These are phyloP conservation scores for Trichomonascus vanleenenianus DNA, from an alignment of 805 yeast species.

Conservation along the genomic window DNA sequence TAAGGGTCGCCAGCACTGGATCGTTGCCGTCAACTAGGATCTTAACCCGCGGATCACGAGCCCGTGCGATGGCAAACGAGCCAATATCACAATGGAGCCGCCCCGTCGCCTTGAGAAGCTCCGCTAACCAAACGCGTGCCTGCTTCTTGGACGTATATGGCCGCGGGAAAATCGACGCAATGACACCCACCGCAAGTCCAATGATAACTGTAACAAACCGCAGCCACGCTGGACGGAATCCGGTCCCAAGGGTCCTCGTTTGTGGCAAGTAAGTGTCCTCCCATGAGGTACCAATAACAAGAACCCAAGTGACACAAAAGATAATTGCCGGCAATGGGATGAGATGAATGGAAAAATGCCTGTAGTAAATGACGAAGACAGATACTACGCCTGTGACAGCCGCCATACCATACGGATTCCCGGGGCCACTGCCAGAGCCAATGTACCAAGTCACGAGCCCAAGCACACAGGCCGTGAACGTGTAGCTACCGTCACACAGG, in stretches of 20 bases:
- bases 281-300: conserved; percentile 30
- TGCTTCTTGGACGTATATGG: conserved; percentile 27
- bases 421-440: conserved; percentile 26
- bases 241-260: conserved; percentile 19
- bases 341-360: conserved; percentile 26
- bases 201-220: conserved; percentile 27
- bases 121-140: conserved; percentile 23
- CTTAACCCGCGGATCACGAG: conserved; percentile 15
- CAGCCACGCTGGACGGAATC: conserved; percentile 29
- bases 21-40: conserved; percentile 18
- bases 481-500: conserved; percentile 20
- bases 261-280: conserved; percentile 16
- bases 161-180: conserved; percentile 27
- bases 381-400: conserved; percentile 23
- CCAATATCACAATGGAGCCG: conserved; percentile 25
- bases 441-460: conserved; percentile 32
- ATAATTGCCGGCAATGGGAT: conserved; percentile 27
- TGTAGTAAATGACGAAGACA: conserved; percentile 22
- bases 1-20: conserved; percentile 10
- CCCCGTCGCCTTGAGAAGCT: conserved; percentile 20
- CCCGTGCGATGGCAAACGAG: conserved; percentile 25
- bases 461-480: conserved; percentile 25
- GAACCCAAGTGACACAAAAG: conserved; percentile 21
- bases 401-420: conserved; percentile 29
- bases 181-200: conserved; percentile 26